phyloP scores from a whole-genome alignment of 2,329 filamentous ascomycete genomes.

The Penicillium janthinellum region DNA sequence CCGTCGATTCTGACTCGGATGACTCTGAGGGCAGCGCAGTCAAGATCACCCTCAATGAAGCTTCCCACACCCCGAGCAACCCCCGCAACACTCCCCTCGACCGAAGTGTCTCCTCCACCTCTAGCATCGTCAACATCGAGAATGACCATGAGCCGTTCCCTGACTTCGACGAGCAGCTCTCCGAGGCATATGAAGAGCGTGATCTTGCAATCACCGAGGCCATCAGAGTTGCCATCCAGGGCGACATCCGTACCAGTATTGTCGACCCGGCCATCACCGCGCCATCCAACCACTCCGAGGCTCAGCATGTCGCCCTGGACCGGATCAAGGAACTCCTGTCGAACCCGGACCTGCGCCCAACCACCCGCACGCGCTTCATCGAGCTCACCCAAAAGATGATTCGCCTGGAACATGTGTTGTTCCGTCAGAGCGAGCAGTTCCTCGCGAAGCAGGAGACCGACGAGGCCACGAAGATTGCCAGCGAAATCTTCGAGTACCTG shows the following conservation, averaged over 20 bases:
- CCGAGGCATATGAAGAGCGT: constrained; percentile 4
- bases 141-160: constrained; percentile 29
- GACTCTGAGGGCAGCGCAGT: not conserved
- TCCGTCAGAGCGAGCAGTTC: constrained; percentile 17
- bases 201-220: constrained; percentile 24
- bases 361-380: constrained; percentile 22
- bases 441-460: constrained; percentile 14
- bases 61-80: not conserved
- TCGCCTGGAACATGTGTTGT: constrained; percentile 27
- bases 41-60: not conserved
- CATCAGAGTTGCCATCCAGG: constrained; percentile 27
- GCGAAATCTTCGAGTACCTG: constrained; percentile 19
- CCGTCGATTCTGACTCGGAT: constrained; percentile 13
- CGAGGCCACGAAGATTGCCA: constrained; percentile 12
- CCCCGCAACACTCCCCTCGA: not conserved
- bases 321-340: constrained; percentile 20
- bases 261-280: constrained; percentile 19
- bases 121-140: not conserved
- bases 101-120: not conserved
- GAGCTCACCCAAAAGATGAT: constrained; percentile 26
- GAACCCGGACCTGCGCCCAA: constrained; percentile 12
- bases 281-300: not conserved
- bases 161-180: constrained; percentile 26
- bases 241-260: constrained; percentile 17
- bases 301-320: constrained; percentile 15